Conservation (phyloP, 148 eudicot genomes). For the Diospyros kaki region DNA sequence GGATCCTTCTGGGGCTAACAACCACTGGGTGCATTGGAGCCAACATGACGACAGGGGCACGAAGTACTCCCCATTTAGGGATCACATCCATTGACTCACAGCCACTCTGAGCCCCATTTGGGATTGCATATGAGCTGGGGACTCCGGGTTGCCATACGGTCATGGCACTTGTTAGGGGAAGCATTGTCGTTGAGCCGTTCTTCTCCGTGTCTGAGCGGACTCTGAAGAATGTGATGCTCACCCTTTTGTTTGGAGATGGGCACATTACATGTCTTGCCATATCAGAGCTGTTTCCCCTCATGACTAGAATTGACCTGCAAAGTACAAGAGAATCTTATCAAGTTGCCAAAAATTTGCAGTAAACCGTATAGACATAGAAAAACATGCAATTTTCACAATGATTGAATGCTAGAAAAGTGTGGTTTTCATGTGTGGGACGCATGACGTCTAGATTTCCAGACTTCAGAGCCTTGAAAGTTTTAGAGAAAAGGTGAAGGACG, state of each 20-base stretch:
- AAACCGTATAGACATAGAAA: too few relatives aligned
- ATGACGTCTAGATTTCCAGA: too few relatives aligned
- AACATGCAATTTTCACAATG: too few relatives aligned
- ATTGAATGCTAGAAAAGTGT: too few relatives aligned
- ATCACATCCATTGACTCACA: slow-evolving; percentile 31
- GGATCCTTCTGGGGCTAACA: slow-evolving; percentile 43
- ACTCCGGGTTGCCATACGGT: slow-evolving; percentile 68
- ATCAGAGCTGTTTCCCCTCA: slow-evolving; percentile 94
- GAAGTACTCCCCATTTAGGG: slow-evolving; percentile 66
- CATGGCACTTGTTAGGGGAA: slow-evolving; percentile 50
- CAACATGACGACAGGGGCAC: slow-evolving; percentile 64
- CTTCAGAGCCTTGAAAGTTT: not conserved
- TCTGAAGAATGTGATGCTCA: slow-evolving; percentile 71
- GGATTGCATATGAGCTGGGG: slow-evolving; percentile 35
- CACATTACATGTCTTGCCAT: slow-evolving; percentile 85
- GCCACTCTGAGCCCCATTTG: slow-evolving; percentile 38
- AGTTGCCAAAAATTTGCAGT: too few relatives aligned
- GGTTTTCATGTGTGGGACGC: too few relatives aligned
- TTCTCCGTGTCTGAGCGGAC: slow-evolving; percentile 49
- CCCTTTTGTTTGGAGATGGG: slow-evolving; percentile 67
- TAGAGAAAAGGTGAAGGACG: slow-evolving; percentile 10
- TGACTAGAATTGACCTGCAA: slow-evolving; percentile 78
- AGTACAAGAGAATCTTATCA: not conserved
- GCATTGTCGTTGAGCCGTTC: slow-evolving; percentile 21
- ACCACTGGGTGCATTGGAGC: slow-evolving; percentile 57